Conservation (phyloP, 2,329 filamentous ascomycete genomes). For the Clonostachys rosea region DNA sequence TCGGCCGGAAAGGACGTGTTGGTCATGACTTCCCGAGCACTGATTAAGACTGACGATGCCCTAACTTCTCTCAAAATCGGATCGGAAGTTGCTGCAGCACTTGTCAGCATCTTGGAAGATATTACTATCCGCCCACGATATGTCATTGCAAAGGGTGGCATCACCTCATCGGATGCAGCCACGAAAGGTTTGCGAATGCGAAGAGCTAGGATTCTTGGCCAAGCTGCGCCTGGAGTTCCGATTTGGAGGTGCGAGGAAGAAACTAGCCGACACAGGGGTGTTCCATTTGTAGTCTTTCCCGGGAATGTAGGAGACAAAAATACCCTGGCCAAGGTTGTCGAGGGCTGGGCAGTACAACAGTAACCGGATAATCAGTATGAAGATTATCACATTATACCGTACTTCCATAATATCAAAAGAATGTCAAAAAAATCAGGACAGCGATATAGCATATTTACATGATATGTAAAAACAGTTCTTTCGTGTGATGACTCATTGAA, state of each 20-base stretch:
- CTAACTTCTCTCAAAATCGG: slow-evolving; percentile 49
- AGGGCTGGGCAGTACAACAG: not conserved
- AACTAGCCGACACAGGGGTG: slow-evolving; percentile 35
- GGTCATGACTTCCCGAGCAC: slow-evolving; percentile 52
- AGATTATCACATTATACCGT: too few relatives aligned
- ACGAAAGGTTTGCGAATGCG: slow-evolving; percentile 51
- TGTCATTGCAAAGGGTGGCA: slow-evolving; percentile 55
- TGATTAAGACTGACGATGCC: slow-evolving; percentile 40
- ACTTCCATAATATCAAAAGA: too few relatives aligned
- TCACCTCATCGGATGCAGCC: slow-evolving; percentile 53
- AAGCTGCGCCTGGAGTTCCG: slow-evolving; percentile 50
- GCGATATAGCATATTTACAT: too few relatives aligned
- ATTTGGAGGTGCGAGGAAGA: slow-evolving; percentile 49
- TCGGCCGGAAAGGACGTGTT: slow-evolving; percentile 44
- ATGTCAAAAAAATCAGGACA: too few relatives aligned
- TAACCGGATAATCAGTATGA: too few relatives aligned
- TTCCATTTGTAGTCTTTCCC: slow-evolving; percentile 52
- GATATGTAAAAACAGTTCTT: too few relatives aligned
- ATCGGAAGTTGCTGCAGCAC: slow-evolving; percentile 39
- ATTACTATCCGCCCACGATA: slow-evolving; percentile 45
- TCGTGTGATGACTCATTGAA: too few relatives aligned
- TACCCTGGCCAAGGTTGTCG: slow-evolving; percentile 35
- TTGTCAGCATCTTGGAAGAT: slow-evolving; percentile 40
- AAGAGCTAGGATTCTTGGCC: slow-evolving; percentile 47
- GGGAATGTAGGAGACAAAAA: slow-evolving; percentile 46